Base-by-base conservation (phyloP, 495 filamentous ascomycete species). In the Podospora conica region DNA sequence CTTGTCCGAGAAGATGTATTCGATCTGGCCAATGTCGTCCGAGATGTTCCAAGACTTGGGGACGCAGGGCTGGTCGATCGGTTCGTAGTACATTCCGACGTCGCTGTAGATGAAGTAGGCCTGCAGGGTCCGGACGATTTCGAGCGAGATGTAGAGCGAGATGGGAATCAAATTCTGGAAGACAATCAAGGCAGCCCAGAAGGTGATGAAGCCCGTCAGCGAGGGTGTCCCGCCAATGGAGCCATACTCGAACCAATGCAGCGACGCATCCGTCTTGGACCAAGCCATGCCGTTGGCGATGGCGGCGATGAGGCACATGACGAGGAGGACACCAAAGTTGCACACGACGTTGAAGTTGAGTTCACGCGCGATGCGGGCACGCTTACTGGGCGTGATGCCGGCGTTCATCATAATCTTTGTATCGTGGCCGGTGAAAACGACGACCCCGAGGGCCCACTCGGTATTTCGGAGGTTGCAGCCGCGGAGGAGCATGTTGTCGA, bases 341-440 rank as follows among this genome's bases (percentile, higher is more conserved):
- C 93, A 93, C 66, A 97, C 86, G 74, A 99, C 95, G 76, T 97
- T 95, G 88, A 93, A 96, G 77, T 98, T 98, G 56, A 99, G 81
- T 72, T 97, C 93, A 69, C 90, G 90, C 40, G 92, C 89, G 72
- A 99, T 93, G 58, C 91, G 87, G 55, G 96, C 85, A 67, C 94
- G 89, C 79, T 99, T 99, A 69, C 87, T 96, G 9, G 96, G 96
- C n/a, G 96, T 98, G 57, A 92, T 91, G 62, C 96, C 96, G 11
- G 96, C 89, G 75, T 99, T 99, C 79, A 97, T 89, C 96, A 99
- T 99, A 76, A 98, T 98, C 80, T 98, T 99, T 22, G 96, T 97
- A 71, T 99, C 96, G 70, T 90, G 88, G 53, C 96, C 96, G 24
- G 96, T 99, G 81, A 96, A 99, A 48, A 96, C 81, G 58, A 98